A percentile compares a stretch with the other conserved stretches of the same genome.
Conservation (phyloP, 345 rosid species). For the Sisymbrium irio region DNA sequence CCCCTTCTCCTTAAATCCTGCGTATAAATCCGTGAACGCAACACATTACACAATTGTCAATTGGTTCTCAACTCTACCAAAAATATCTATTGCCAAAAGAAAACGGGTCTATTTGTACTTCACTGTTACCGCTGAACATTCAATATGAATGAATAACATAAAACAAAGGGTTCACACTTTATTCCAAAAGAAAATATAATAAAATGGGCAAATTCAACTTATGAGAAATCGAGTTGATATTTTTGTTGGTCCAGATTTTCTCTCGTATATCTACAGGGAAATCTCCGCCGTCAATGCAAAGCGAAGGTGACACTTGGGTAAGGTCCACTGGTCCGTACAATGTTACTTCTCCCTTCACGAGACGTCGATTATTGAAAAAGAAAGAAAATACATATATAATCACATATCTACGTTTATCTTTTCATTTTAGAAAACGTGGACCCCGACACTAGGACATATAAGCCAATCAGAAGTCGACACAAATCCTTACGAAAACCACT, state of each 20-base stretch:
- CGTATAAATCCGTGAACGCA: constrained; percentile 28
- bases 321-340: constrained; percentile 38
- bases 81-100: constrained; percentile 26
- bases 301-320: constrained; percentile 42
- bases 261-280: constrained; percentile 23
- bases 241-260: constrained; percentile 32
- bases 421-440: not conserved
- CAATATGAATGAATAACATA: constrained; percentile 6
- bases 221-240: not conserved
- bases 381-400: not conserved
- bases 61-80: constrained; percentile 27
- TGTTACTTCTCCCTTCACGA: constrained; percentile 34
- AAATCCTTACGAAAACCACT: constrained; percentile 12
- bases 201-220: not conserved
- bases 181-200: constrained; percentile 12
- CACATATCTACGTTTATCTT: not conserved
- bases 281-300: constrained; percentile 47
- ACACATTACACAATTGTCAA: constrained; percentile 33
- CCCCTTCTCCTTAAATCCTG: constrained; percentile 23
- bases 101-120: constrained; percentile 28
- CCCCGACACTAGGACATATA: constrained; percentile 15
- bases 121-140: constrained; percentile 31
- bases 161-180: constrained; percentile 14
- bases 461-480: constrained; percentile 41
- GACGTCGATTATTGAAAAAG: constrained; percentile 14